Evolutionary conservation across 441 rosid species (phyloP).

Genomic region (Populus hybrid): DNA sequence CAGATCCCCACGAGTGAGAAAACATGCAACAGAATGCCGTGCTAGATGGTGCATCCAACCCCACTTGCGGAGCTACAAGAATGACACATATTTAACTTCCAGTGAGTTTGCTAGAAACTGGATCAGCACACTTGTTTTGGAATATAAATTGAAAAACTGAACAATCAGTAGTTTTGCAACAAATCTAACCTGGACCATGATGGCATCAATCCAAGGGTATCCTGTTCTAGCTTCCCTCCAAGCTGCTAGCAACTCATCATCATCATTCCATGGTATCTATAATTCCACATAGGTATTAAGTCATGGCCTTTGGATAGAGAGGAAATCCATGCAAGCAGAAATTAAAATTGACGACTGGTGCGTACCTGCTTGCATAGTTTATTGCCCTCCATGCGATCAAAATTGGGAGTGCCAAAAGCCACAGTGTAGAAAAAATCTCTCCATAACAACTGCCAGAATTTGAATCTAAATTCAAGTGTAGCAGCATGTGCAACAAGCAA

Average conservation of each 20-base stretch:
- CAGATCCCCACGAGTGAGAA: slow-evolving; percentile 94
- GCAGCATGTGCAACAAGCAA: slow-evolving; percentile 8
- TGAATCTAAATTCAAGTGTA: slow-evolving; percentile 22
- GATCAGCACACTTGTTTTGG: not conserved
- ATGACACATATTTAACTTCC: not conserved
- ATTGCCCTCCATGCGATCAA: slow-evolving; percentile 83
- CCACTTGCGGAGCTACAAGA: slow-evolving; percentile 79
- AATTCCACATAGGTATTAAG: slow-evolving; percentile 8
- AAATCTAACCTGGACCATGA: slow-evolving; percentile 84
- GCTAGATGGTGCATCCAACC: slow-evolving; percentile 99
- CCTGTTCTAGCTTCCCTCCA: slow-evolving; percentile 96
- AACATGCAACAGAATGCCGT: slow-evolving; percentile 91
- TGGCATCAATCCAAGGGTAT: slow-evolving; percentile 99
- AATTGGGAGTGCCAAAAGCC: slow-evolving; percentile 87
- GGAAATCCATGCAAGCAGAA: not conserved
- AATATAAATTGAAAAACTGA: not conserved
- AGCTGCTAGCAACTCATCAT: slow-evolving; percentile 64
- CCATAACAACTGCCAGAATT: slow-evolving; percentile 66
- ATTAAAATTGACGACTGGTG: not conserved
- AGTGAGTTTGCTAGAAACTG: slow-evolving; percentile 11
- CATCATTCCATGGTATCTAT: slow-evolving; percentile 90
- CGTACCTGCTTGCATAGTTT: slow-evolving; percentile 87
- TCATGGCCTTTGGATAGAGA: not conserved
- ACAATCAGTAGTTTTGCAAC: slow-evolving; percentile 10
- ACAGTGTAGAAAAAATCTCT: slow-evolving; percentile 89